Evolutionary conservation across 164 flowering plant genomes (phyloP).

Genomic region (Buxus sempervirens): DNA sequence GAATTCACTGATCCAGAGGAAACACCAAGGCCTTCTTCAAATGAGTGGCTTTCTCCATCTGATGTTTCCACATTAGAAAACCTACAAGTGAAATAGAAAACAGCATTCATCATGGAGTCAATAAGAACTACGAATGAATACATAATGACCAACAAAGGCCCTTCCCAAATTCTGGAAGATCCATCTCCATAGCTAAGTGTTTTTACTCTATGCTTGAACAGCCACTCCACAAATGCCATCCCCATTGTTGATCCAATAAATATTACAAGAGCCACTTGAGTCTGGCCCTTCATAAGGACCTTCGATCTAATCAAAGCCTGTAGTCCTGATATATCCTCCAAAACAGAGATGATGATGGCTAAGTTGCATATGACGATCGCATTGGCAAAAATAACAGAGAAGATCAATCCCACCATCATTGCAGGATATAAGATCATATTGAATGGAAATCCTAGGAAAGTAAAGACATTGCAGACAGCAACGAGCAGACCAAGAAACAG

Average conservation of each 20-base stretch:
- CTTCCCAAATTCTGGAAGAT: slow-evolving; percentile 97
- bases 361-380: slow-evolving; percentile 71
- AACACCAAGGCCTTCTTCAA: slow-evolving; percentile 35
- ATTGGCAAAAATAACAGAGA: slow-evolving; percentile 78
- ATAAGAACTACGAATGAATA: slow-evolving; percentile 86
- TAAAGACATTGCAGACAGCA: slow-evolving; percentile 50
- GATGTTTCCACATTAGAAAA: slow-evolving; percentile 47
- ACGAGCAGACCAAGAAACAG: slow-evolving; percentile 59
- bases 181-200: slow-evolving; percentile 98
- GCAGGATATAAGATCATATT: slow-evolving; percentile 60
- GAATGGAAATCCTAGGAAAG: slow-evolving; percentile 41
- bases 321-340: slow-evolving; percentile 89
- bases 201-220: slow-evolving; percentile 97
- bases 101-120: slow-evolving; percentile 94
- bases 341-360: slow-evolving; percentile 68
- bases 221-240: slow-evolving; percentile 84
- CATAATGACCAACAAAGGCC: slow-evolving; percentile 93
- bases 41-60: slow-evolving; percentile 32
- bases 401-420: slow-evolving; percentile 51
- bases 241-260: slow-evolving; percentile 90
- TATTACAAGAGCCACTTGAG: slow-evolving; percentile 89
- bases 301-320: slow-evolving; percentile 74
- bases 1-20: slow-evolving; percentile 22
- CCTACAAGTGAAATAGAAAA: slow-evolving; percentile 91
- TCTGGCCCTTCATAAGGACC: slow-evolving; percentile 73